Percentiles rank a stretch among this genome's conserved stretches.
Evolutionary conservation across 805 yeast species (phyloP).

Genomic region (Komagataella ulmi): DNA sequence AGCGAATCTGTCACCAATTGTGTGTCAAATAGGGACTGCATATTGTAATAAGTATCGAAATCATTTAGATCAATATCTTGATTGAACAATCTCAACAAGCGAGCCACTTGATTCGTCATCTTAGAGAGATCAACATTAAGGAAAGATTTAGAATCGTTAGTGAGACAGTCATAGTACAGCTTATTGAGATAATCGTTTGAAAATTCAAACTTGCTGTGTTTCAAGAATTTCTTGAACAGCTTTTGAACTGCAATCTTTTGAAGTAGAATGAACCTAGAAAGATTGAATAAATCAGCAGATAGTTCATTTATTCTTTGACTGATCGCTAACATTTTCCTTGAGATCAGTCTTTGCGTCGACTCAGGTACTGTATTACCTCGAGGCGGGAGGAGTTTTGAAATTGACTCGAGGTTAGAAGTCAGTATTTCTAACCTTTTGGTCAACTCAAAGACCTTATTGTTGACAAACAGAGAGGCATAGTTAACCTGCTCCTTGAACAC

Average conservation of each 20-base stretch:
- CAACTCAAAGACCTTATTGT: slow-evolving; percentile 58
- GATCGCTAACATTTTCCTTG: slow-evolving; percentile 11
- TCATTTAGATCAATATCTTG: slow-evolving; percentile 1
- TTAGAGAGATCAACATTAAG: slow-evolving; percentile 40
- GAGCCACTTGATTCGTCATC: slow-evolving; percentile 16
- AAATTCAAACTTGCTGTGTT: slow-evolving; percentile 23
- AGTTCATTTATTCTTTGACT: slow-evolving; percentile 26
- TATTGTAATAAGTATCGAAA: background rate
- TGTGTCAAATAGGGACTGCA: background rate
- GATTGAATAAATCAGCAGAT: slow-evolving; percentile 41
- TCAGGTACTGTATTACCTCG: background rate
- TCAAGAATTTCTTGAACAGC: slow-evolving; percentile 55
- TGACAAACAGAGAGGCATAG: slow-evolving; percentile 46
- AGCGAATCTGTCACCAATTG: background rate
- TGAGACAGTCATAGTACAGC: slow-evolving; percentile 14
- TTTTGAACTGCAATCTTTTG: slow-evolving; percentile 68
- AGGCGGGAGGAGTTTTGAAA: background rate
- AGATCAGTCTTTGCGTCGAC: slow-evolving; percentile 8
- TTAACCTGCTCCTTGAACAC: slow-evolving; percentile 48
- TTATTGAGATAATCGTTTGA: slow-evolving; percentile 19
- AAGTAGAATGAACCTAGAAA: slow-evolving; percentile 57
- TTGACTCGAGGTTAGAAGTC: slow-evolving; percentile 3
- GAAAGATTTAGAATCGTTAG: slow-evolving; percentile 38
- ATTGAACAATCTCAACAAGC: slow-evolving; percentile 12
- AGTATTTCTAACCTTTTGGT: slow-evolving; percentile 27